Percentiles rank a stretch among this genome's conserved stretches.
Evolutionary conservation across 73 alveolate species (phyloP).

Genomic region (Symbiodinium natans): DNA sequence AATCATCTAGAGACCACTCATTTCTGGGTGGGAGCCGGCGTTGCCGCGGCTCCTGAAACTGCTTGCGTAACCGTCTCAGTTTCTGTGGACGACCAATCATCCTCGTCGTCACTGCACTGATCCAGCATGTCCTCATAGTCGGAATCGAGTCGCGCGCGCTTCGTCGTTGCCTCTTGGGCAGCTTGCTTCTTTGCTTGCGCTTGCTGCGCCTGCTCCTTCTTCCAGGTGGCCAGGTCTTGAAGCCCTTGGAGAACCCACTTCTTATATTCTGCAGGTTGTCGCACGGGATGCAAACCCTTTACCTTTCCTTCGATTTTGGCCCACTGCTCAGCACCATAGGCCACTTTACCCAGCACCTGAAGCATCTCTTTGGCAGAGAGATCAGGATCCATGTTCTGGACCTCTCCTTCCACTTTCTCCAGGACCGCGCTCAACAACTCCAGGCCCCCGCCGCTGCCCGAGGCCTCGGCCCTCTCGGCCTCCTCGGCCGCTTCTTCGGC

Average conservation of each 20-base stretch:
- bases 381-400: background rate
- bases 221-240: background rate
- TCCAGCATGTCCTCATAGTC: slow-evolving; percentile 1
- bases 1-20: too few species aligned
- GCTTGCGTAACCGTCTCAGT: background rate
- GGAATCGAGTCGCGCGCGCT: background rate
- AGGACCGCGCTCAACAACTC: background rate
- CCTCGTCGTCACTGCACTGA: background rate
- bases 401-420: background rate
- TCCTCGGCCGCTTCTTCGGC: too few species aligned
- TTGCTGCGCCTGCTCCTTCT: background rate
- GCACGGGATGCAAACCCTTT: background rate
- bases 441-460: background rate
- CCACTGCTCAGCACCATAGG: slow-evolving; percentile 9
- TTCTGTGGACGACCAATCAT: background rate
- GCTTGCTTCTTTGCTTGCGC: background rate
- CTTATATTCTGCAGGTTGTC: background rate
- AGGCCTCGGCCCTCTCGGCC: background rate
- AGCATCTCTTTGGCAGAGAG: background rate
- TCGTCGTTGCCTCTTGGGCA: background rate
- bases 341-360: background rate
- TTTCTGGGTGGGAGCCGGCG: too few species aligned
- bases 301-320: background rate
- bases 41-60: too few species aligned
- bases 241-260: background rate